Conservation (phyloP, 768 basidiomycete genomes). For the Cyclocybe cylindracea region DNA sequence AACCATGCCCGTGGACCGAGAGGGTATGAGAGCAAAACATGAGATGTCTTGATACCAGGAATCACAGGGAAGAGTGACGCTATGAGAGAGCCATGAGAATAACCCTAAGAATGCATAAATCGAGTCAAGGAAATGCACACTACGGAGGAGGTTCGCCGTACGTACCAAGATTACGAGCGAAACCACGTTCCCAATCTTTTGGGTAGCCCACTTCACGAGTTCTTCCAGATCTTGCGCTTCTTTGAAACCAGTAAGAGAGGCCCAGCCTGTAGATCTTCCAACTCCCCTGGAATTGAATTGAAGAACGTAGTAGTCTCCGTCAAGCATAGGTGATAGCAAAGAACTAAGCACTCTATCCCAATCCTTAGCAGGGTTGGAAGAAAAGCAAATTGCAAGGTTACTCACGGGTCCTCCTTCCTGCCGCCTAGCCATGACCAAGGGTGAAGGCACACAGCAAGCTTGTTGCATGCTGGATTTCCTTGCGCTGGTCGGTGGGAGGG, state of each 20-base stretch:
- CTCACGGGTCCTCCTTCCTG: too few relatives aligned
- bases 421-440: too few relatives aligned
- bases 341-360: slow-evolving; percentile 12
- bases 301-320: slow-evolving; percentile 56
- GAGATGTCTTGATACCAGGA: slow-evolving; percentile 51
- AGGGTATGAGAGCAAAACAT: slow-evolving; percentile 78
- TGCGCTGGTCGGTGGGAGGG: too few relatives aligned
- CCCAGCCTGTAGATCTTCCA: slow-evolving; percentile 70
- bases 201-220: slow-evolving; percentile 56
- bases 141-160: slow-evolving; percentile 8
- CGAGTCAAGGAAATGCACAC: slow-evolving; percentile 2
- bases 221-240: slow-evolving; percentile 74
- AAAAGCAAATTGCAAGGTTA: too few relatives aligned
- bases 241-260: slow-evolving; percentile 69
- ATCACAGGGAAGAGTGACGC: slow-evolving; percentile 64
- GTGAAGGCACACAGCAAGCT: too few relatives aligned
- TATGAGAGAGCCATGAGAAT: slow-evolving; percentile 80
- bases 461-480: too few relatives aligned
- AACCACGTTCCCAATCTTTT: slow-evolving; percentile 39
- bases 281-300: slow-evolving; percentile 81
- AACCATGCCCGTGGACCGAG: slow-evolving; percentile 65
- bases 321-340: slow-evolving; percentile 36
- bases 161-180: slow-evolving; percentile 64
- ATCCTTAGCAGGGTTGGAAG: too few relatives aligned
- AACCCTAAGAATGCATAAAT: slow-evolving; percentile 29